Conservation (phyloP, 2,329 filamentous ascomycete genomes). For the Alternaria ethzedia region DNA sequence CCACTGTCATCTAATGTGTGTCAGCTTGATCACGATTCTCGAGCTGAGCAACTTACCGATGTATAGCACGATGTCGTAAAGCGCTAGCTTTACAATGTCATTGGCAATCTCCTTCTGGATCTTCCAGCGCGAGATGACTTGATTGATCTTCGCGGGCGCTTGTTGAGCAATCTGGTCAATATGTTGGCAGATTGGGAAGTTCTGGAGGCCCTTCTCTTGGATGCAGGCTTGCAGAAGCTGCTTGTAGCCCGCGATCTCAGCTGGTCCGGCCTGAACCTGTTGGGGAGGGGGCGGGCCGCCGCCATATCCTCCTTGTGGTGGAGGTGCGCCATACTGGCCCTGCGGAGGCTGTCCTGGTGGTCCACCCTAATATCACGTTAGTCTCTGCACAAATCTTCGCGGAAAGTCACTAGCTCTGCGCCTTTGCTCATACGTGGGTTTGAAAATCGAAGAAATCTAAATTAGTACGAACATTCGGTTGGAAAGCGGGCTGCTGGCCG, state of each 20-base stretch:
- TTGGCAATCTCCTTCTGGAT: conserved; percentile 66
- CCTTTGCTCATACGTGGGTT: conserved; percentile 9
- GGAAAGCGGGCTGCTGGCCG: conserved; percentile 32
- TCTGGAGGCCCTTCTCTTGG: conserved; percentile 65
- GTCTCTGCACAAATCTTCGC: background rate
- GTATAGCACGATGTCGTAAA: conserved; percentile 69
- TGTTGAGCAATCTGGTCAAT: conserved; percentile 59
- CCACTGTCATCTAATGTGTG: conserved; percentile 66
- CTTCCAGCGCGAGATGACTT: conserved; percentile 63
- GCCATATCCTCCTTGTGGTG: conserved; percentile 41
- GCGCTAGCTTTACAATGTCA: conserved; percentile 66
- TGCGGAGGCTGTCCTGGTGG: conserved; percentile 39
- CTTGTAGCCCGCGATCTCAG: conserved; percentile 62
- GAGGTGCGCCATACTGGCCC: conserved; percentile 44
- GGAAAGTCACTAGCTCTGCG: conserved; percentile 23
- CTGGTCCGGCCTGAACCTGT: conserved; percentile 53
- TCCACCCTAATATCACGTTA: conserved; percentile 30
- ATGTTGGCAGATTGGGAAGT: conserved; percentile 60
- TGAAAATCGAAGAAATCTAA: background rate
- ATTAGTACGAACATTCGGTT: conserved; percentile 30
- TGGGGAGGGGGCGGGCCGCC: conserved; percentile 43
- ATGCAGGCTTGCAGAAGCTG: conserved; percentile 62
- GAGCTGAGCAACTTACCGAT: conserved; percentile 49
- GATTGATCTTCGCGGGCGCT: conserved; percentile 59
- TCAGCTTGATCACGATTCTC: conserved; percentile 11